These are phyloP conservation scores for Setaria viridis DNA, from an alignment of 202 grass and related monocot species.

Conservation along the genomic window DNA sequence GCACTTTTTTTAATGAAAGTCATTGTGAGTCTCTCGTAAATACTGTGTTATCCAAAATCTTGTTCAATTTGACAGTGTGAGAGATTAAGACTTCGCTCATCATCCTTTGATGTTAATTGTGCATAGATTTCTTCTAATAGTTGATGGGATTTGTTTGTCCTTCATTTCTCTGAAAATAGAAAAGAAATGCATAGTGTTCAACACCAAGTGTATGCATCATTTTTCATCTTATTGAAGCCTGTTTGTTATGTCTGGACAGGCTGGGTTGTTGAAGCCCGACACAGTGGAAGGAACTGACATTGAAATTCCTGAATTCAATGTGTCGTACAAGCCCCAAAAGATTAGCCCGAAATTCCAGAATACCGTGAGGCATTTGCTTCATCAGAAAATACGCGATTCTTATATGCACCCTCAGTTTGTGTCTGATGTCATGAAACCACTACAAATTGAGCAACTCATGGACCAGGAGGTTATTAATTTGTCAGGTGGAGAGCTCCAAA, in stretches of 20 bases:
- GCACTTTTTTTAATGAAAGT: neutral
- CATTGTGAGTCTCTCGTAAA: neutral
- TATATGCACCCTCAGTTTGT: slow-evolving; percentile 95
- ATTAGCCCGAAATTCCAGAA: slow-evolving; percentile 90
- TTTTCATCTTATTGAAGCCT: slow-evolving; percentile 27
- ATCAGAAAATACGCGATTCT: slow-evolving; percentile 96
- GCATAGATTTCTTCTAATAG: neutral
- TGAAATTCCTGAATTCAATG: slow-evolving; percentile 99
- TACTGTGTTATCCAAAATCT: neutral
- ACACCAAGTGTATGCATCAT: neutral
- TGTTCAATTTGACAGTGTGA: slow-evolving; percentile 1
- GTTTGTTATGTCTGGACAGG: slow-evolving; percentile 58
- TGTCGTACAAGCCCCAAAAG: slow-evolving; percentile 98
- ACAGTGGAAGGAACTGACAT: slow-evolving; percentile 77
- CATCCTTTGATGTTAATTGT: slow-evolving; percentile 15
- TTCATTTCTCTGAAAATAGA: neutral
- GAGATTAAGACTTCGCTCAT: neutral
- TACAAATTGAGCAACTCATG: slow-evolving; percentile 95
- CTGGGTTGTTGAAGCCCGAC: slow-evolving; percentile 93
- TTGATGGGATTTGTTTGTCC: slow-evolving; percentile 5
- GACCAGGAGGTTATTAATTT: slow-evolving; percentile 98
- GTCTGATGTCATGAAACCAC: slow-evolving; percentile 97
- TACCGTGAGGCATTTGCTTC: slow-evolving; percentile 89
- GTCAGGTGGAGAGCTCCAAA: slow-evolving; percentile 98
- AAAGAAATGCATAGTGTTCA: neutral